Evolutionary conservation across 1,139 yeast genomes (phyloP).

Genomic region (Ogataea hybrid): DNA sequence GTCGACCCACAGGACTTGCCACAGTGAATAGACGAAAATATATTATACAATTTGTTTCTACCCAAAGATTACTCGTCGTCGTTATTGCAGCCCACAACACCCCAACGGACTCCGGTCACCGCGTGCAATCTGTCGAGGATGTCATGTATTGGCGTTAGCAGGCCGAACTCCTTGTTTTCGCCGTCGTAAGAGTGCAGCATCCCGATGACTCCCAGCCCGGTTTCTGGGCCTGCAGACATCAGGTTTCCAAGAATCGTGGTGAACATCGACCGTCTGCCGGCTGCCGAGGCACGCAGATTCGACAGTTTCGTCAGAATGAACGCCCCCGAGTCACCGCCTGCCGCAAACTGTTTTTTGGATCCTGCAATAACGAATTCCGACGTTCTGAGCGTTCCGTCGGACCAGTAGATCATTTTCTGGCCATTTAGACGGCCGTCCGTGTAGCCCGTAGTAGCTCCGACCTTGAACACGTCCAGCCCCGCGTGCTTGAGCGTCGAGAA

Average conservation of each 20-base stretch:
- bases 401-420: slow-evolving; percentile 84
- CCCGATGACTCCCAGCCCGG: slow-evolving; percentile 84
- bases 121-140: slow-evolving; percentile 67
- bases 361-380: slow-evolving; percentile 79
- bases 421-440: slow-evolving; percentile 80
- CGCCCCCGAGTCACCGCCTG: slow-evolving; percentile 94
- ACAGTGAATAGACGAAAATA: no score
- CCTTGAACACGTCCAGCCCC: slow-evolving; percentile 81
- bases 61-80: slow-evolving; percentile 21
- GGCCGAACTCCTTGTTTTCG: slow-evolving; percentile 83
- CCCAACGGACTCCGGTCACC: slow-evolving; percentile 89
- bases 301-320: slow-evolving; percentile 72
- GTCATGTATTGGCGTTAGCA: slow-evolving; percentile 79
- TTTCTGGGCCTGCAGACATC: slow-evolving; percentile 27
- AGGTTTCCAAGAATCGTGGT: slow-evolving; percentile 32
- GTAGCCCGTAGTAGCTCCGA: slow-evolving; percentile 84
- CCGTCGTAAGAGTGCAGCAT: slow-evolving; percentile 96
- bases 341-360: slow-evolving; percentile 52
- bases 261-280: slow-evolving; percentile 19
- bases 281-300: slow-evolving; percentile 31
- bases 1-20: no score
- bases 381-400: slow-evolving; percentile 83
- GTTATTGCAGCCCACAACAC: slow-evolving; percentile 64
- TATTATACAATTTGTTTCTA: no score
- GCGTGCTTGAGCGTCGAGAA: slow-evolving; percentile 33